Percentiles rank a stretch among this genome's conserved stretches.
phyloP scores from a whole-genome alignment of 495 filamentous ascomycete species.

The Penicillium herquei region DNA sequence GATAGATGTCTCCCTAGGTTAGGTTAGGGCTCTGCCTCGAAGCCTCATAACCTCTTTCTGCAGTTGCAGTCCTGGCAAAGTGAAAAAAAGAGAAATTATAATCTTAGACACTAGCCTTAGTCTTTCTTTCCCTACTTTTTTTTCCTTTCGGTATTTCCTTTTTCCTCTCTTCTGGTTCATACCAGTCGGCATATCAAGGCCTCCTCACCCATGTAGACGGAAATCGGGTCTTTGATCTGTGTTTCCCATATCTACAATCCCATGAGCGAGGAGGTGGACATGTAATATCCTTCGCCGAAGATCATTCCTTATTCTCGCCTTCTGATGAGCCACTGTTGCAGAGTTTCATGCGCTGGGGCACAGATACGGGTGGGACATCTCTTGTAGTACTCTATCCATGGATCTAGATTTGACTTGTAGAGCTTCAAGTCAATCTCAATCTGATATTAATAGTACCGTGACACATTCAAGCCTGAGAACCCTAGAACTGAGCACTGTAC shows the following conservation, averaged over 20 bases:
- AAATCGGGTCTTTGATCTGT: conserved; percentile 25
- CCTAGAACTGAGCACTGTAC: too few relatives aligned
- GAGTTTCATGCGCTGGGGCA: conserved; percentile 72
- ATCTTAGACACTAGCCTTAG: neutral
- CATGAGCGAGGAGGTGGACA: conserved; percentile 47
- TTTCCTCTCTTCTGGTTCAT: conserved; percentile 3
- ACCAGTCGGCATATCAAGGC: conserved; percentile 40
- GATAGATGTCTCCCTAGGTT: conserved; percentile 9
- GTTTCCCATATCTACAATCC: conserved; percentile 22
- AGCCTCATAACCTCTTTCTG: neutral
- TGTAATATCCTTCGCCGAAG: conserved; percentile 33
- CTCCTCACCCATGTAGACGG: conserved; percentile 35
- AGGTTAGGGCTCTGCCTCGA: neutral
- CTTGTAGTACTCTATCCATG: neutral
- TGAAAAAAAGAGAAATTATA: neutral
- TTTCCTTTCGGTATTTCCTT: conserved; percentile 6
- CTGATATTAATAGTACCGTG: too few relatives aligned
- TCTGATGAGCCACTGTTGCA: conserved; percentile 83
- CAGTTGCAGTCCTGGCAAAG: neutral
- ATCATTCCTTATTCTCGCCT: conserved; percentile 52
- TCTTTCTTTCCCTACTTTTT: neutral
- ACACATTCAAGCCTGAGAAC: too few relatives aligned
- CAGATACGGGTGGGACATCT: conserved; percentile 93
- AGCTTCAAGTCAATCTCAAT: too few relatives aligned
- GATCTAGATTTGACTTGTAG: too few relatives aligned